Base-by-base conservation (phyloP, 345 rosid genomes). In the Boechera retrofracta region DNA sequence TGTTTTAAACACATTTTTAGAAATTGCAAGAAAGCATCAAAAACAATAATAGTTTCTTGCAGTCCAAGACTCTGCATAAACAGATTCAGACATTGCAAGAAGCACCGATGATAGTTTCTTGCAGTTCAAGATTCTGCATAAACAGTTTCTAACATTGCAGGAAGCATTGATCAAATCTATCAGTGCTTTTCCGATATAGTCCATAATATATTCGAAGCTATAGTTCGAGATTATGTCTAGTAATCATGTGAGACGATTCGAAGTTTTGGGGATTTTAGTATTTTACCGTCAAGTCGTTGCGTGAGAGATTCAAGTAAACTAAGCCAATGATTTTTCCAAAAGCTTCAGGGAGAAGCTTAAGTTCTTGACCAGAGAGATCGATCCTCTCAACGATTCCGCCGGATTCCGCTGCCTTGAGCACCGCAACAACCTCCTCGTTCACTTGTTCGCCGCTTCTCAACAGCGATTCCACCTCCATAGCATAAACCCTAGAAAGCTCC, bases 331-430 rank as follows among this genome's bases (percentile, higher is more conserved):
- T 81, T 83, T 80, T 89, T 29, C 92, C 85, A 55, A 92, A 86
- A 32, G 87, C 89, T 85, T 95, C 94, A 5, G 98, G 99, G 67
- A 95, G 63, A 52, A 88, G 52, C 77, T 81, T 88, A 74, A 95
- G 60, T 64, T 75, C 83, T 73, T 88, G 80, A n/a, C 85, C 85
- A 10, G 92, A 82, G 70, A 95, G 88, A 69, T 89, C 89, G 12
- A 88, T 75, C 64, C 76, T 88, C 75, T 87, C 93, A 59, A 92
- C 26, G 5, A 1, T 0, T 47, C 26, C 76, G 24, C 75, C 80
- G 3, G 70, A 64, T 11, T 84, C 91, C 3, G 85, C 86, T 16
- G 82, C 85, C 70, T 81, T 76, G 57, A 91, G 81, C 18, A 88
- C 83, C 68, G 73, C 78, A 52, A 85, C 84, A 49, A 92, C 94